Percentiles rank a stretch among this genome's conserved stretches.
Conservation (phyloP, 2,329 filamentous ascomycete species). For the Fusarium citri region DNA sequence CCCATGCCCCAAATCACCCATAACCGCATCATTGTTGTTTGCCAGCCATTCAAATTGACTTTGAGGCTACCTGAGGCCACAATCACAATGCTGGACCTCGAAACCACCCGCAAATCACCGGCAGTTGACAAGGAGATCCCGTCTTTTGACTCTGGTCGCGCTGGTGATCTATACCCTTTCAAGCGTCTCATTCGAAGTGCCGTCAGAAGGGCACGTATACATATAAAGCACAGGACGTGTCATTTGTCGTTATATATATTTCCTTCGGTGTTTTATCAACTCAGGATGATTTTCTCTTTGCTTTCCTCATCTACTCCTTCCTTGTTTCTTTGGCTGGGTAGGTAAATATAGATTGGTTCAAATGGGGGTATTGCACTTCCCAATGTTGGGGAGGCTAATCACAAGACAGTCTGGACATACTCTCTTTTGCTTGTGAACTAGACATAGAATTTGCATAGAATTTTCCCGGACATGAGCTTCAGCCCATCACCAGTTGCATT, state of each 20-base stretch:
- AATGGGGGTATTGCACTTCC: not conserved
- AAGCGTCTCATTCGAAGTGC: not conserved
- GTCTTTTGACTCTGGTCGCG: not conserved
- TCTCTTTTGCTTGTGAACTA: not conserved
- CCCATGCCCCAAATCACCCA: constrained; percentile 4
- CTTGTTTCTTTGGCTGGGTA: not conserved
- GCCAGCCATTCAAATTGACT: constrained; percentile 4
- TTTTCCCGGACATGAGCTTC: not conserved
- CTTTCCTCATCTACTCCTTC: not conserved
- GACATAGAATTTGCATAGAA: not conserved
- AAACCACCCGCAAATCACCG: not conserved
- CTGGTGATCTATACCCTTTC: not conserved
- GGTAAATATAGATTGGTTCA: not conserved
- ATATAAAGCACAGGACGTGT: not conserved
- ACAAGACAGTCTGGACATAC: not conserved
- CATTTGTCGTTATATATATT: not conserved
- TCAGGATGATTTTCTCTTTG: not conserved
- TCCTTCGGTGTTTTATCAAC: not conserved
- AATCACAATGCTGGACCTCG: not conserved
- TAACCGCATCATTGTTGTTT: not conserved
- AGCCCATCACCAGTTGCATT: not conserved
- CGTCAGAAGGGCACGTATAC: not conserved
- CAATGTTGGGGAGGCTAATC: not conserved
- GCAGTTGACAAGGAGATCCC: not conserved
- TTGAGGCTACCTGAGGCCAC: constrained; percentile 8